Conservation (phyloP, 495 filamentous ascomycete species). For the Echria macrotheca region DNA sequence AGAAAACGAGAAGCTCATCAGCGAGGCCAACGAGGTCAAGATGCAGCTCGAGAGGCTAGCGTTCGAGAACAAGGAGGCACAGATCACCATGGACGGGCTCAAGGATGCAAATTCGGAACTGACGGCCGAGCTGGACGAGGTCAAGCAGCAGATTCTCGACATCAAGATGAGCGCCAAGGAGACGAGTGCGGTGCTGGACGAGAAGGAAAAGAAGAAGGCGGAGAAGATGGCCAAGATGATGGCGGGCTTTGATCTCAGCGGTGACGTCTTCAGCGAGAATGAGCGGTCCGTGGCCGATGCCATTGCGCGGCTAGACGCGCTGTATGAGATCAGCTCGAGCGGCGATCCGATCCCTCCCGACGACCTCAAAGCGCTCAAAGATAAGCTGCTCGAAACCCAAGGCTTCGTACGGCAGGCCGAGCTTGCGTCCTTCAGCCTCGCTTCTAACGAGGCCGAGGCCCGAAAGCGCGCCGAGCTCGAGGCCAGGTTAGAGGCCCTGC, state of each 20-base stretch:
- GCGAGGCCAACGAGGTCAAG: constrained; percentile 82
- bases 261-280: constrained; percentile 85
- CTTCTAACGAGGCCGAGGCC: constrained; percentile 56
- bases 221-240: constrained; percentile 99
- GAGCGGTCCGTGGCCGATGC: constrained; percentile 75
- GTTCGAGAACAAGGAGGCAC: constrained; percentile 93
- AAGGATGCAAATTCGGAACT: constrained; percentile 94
- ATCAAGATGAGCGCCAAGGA: constrained; percentile 94
- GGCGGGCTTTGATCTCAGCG: constrained; percentile 91
- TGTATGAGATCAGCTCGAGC: constrained; percentile 67
- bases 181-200: constrained; percentile 77
- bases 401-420: constrained; percentile 91
- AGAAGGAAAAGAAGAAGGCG: constrained; percentile 97
- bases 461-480: constrained; percentile 69
- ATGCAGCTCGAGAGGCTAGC: constrained; percentile 94
- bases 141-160: constrained; percentile 95
- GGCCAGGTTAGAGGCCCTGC: constrained; percentile 60
- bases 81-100: constrained; percentile 94
- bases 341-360: constrained; percentile 79
- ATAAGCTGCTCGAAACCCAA: constrained; percentile 78
- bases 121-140: constrained; percentile 83
- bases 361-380: constrained; percentile 67
- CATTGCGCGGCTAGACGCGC: constrained; percentile 71
- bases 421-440: constrained; percentile 57
- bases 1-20: constrained; percentile 77